Base-by-base conservation (phyloP, 2,329 filamentous ascomycete species). In the Penicillium sp. region DNA sequence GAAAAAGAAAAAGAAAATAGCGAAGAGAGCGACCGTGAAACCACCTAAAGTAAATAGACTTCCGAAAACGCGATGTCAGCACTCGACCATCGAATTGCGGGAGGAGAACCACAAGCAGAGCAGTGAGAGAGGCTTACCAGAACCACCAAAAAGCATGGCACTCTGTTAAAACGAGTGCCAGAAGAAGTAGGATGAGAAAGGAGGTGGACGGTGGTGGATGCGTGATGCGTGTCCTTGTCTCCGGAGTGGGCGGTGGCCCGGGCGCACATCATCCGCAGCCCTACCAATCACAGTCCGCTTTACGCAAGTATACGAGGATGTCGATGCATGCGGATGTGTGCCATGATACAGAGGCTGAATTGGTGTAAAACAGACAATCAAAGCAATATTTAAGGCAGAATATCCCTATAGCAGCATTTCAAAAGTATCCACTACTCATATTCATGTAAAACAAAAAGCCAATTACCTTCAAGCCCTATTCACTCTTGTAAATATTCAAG, bases 31-130 rank as follows among this genome's bases (percentile, higher is more conserved):
- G 67, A 66, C 64, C 61, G 63, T 58, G 64, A 63, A 54, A 66
- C 62, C 48, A 67, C 56, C 64, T 66, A 67, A 59, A 62, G 53
- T 58, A 65, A 66, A 66, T 65, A 65, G 63, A 65, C 63, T 64
- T 53, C 51, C 49, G 34, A 51, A 60, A 54, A 18, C 43, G 49
- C 34, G 18, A 39, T 42, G 48, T 54, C 18, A 62, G 60, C 47
- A 58, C 16, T 46, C 57, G 51, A 39, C 24, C 24, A 48, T 29
- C 39, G 44, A 34, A 46, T 46, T 33, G 24, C 9, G n/a, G 39
- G 19, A 3, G 21, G 36, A 48, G 39, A 42, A 29, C 14, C 13
- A 5, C 31, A 21, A 29, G 42, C 28, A 43, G 13, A 43, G 52
- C 31, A 9, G 10, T 19, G 31, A n/a, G 42, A 18, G 52, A 26